Conservation (phyloP, 345 rosid species). For the Citrus mangshanensis region DNA sequence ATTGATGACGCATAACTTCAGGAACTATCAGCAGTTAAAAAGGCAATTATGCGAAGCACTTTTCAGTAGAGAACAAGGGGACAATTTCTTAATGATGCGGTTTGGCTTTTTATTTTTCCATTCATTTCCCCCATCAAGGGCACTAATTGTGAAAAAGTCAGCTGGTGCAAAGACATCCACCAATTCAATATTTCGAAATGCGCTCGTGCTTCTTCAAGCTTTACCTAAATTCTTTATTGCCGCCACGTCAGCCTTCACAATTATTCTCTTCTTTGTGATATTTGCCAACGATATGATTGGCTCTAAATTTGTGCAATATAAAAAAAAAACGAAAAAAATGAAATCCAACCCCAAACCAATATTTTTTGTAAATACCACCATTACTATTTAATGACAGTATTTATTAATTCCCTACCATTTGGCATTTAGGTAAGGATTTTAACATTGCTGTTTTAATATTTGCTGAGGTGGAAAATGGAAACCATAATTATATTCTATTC, state of each 20-base stretch:
- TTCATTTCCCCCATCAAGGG: neutral
- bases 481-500: too few species aligned
- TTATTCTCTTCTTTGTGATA: neutral
- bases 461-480: neutral
- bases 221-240: neutral
- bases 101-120: neutral
- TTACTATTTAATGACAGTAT: too few species aligned
- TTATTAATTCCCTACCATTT: neutral
- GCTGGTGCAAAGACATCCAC: neutral
- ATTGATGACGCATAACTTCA: neutral
- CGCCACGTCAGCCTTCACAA: neutral
- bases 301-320: neutral
- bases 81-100: neutral
- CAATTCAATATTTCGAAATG: neutral
- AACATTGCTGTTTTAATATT: neutral
- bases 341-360: too few species aligned
- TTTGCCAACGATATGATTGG: neutral
- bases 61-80: neutral
- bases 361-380: neutral
- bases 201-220: neutral
- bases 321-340: neutral
- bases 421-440: neutral
- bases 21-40: neutral
- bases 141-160: neutral
- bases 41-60: neutral